phyloP scores from a whole-genome alignment of 2,329 filamentous ascomycete species.

The Cadophora gregata region DNA sequence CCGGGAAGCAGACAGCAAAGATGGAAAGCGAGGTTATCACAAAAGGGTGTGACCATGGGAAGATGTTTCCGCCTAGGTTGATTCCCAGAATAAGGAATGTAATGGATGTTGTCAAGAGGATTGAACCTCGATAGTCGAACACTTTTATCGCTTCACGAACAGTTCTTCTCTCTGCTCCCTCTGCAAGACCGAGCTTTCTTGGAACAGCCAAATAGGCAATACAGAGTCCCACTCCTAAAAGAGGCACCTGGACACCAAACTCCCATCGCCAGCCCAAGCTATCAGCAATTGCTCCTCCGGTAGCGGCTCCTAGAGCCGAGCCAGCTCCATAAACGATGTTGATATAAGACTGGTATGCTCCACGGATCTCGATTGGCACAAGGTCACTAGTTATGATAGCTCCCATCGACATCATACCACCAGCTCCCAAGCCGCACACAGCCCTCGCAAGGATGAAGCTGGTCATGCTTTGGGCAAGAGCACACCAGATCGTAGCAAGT shows the following conservation, averaged over 20 bases:
- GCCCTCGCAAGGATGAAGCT: conserved; percentile 74
- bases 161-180: conserved; percentile 51
- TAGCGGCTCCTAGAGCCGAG: conserved; percentile 66
- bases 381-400: conserved; percentile 76
- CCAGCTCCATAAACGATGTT: conserved; percentile 69
- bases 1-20: conserved; percentile 54
- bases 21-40: conserved; percentile 58
- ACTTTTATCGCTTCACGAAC: conserved; percentile 56
- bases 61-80: conserved; percentile 67
- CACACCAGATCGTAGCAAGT: conserved; percentile 72
- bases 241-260: conserved; percentile 66
- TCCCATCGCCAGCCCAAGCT: conserved; percentile 76
- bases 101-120: conserved; percentile 57
- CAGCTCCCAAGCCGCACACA: conserved; percentile 74
- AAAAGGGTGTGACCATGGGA: conserved; percentile 66
- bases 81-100: conserved; percentile 63
- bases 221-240: conserved; percentile 51
- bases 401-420: conserved; percentile 71
- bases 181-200: conserved; percentile 54
- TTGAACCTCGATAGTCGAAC: conserved; percentile 63
- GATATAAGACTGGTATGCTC: conserved; percentile 74
- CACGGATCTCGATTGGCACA: conserved; percentile 69
- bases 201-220: conserved; percentile 58
- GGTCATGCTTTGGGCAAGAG: conserved; percentile 68
- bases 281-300: conserved; percentile 74